Percentiles rank a stretch among this genome's conserved stretches.
phyloP scores from a whole-genome alignment of 2,329 filamentous ascomycete genomes.

The Moelleriella libera region DNA sequence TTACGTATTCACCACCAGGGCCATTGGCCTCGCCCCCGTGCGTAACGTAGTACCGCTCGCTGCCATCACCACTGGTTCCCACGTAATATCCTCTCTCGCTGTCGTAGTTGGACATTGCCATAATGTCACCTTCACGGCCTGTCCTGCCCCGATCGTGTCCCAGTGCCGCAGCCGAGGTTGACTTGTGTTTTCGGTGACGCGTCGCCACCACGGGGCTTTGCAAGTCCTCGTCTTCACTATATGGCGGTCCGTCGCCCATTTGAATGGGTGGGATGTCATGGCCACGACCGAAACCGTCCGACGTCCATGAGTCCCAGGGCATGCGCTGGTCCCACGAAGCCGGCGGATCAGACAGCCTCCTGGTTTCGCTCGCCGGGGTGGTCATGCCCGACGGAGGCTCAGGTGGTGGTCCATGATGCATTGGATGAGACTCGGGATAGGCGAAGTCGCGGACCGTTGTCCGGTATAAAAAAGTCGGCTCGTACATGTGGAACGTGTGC shows the following conservation, averaged over 20 bases:
- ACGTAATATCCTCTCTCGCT: conserved; percentile 53
- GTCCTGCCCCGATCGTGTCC: conserved; percentile 28
- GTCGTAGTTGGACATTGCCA: conserved; percentile 37
- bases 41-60: conserved; percentile 61
- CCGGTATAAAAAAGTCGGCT: conserved; percentile 75
- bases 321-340: conserved; percentile 59
- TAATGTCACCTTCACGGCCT: conserved; percentile 27
- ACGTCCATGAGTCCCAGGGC: conserved; percentile 41
- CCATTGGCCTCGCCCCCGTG: conserved; percentile 58
- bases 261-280: conserved; percentile 70
- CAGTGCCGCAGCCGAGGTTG: conserved; percentile 35
- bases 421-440: conserved; percentile 66
- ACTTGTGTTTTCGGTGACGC: conserved; percentile 76
- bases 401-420: conserved; percentile 88
- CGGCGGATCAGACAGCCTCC: conserved; percentile 73
- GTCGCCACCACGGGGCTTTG: conserved; percentile 82
- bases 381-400: conserved; percentile 63
- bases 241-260: conserved; percentile 79
- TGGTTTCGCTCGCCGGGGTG: conserved; percentile 70
- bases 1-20: conserved; percentile 67
- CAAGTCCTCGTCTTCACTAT: conserved; percentile 89
- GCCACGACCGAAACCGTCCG: conserved; percentile 41
- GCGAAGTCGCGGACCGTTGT: conserved; percentile 93
- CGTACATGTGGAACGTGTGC: conserved; percentile 69
- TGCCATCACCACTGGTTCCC: conserved; percentile 53